Base-by-base conservation (phyloP, 257 asterid genomes). In the Capsicum rhomboideum region DNA sequence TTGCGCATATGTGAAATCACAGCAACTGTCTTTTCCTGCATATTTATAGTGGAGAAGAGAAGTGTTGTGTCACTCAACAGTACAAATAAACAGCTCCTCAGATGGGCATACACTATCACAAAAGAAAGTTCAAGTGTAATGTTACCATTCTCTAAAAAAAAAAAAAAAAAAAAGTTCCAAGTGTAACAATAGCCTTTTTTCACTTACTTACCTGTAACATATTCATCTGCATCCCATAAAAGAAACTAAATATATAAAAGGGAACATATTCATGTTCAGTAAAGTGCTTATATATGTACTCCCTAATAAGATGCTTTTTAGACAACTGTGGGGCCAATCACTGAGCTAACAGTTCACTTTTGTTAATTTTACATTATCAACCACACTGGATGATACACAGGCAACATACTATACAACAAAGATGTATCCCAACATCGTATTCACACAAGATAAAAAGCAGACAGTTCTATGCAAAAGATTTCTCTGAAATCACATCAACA, bases 21-120 rank as follows among this genome's bases (percentile, higher is more conserved):
- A 83, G 99, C 98, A 86, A 97, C 96, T 66, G 97, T 86, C 90
- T 97, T 96, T 91, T 95, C 99, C 99, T 97, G 91, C 68, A 85
- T 85, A 84, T 80, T 34, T 34, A 78, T 61, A 87, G 80, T 23
- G 40, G 10, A 75, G 14, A 75, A 8, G 42, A 40, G 58, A 46
- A 74, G 80, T 14, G 59, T 8, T 49, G 23, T 26, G 81, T 75
- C 61, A 75, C 16, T 75, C 44, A 75, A 16, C 61, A 9, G 81
- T 49, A 75, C 23, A 75, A 49, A 74, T 23, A 75, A 74, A 75
- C 61, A 75, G 61, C 44, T 58, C n/a, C 42, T 21, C 80, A 72
- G 55, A 72, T 44, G 20, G 55, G 79, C n/a, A 42, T 42, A n/a
- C 37, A 18, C 10, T 5, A 72, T 72, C 79, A 42, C 29, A 4